phyloP scores from a whole-genome alignment of 768 basidiomycete genomes.

The Amanita polypyramis region DNA sequence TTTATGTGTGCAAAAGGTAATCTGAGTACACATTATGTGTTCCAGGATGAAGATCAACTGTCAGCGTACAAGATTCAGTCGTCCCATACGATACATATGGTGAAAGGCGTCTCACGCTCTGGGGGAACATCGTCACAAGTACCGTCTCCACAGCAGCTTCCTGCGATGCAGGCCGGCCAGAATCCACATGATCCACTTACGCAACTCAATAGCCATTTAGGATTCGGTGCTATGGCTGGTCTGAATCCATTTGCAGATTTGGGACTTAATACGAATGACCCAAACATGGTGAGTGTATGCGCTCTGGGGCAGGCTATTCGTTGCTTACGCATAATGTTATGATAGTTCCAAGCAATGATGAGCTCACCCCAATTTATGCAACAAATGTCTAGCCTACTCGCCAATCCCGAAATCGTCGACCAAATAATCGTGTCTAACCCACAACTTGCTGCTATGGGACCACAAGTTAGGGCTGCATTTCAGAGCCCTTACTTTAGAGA shows the following conservation, averaged over 20 bases:
- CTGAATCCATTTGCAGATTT: conserved; percentile 89
- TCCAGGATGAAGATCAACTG: conserved; percentile 72
- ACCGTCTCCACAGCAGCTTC: conserved; percentile 47
- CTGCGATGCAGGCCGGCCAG: conserved; percentile 87
- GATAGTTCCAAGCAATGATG: conserved; percentile 76
- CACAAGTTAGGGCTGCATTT: conserved; percentile 71
- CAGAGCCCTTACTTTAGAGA: conserved; percentile 66
- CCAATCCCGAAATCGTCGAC: conserved; percentile 82
- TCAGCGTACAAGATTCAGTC: conserved; percentile 87
- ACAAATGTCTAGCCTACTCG: conserved; percentile 82
- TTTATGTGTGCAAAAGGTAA: neutral
- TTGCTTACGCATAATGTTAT: neutral
- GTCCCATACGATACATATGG: conserved; percentile 87
- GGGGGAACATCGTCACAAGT: conserved; percentile 24
- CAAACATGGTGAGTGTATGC: conserved; percentile 67
- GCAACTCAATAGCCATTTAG: conserved; percentile 66
- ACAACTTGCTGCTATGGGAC: conserved; percentile 62
- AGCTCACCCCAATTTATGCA: conserved; percentile 75
- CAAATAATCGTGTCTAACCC: conserved; percentile 80
- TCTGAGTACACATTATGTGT: neutral
- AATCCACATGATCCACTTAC: conserved; percentile 82
- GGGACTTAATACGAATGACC: conserved; percentile 87
- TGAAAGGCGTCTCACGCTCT: conserved; percentile 67
- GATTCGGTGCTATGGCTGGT: conserved; percentile 72
- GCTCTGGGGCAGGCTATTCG: neutral